These are phyloP conservation scores for Scolecobasidium constrictum DNA, from an alignment of 2,329 filamentous ascomycete genomes.

Conservation along the genomic window DNA sequence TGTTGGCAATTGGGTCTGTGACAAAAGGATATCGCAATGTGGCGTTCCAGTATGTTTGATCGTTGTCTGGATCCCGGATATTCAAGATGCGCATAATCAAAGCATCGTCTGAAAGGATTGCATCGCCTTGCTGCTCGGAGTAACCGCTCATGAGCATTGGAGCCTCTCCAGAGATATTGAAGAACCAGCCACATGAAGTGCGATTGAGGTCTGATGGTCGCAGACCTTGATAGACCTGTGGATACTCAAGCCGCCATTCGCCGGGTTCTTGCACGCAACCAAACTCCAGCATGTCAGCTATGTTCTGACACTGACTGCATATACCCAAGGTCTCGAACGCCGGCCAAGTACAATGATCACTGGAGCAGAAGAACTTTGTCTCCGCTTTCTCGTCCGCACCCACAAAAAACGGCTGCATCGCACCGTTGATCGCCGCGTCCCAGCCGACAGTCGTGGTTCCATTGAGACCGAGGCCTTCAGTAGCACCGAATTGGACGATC, in stretches of 20 bases:
- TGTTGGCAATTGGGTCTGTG: constrained; percentile 6
- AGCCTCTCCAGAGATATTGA: constrained; percentile 9
- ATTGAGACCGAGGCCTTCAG: neutral
- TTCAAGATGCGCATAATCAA: constrained; percentile 1
- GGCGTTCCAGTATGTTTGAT: neutral
- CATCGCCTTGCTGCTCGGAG: neutral
- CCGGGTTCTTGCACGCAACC: neutral
- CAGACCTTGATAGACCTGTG: neutral
- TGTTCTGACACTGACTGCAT: constrained; percentile 9
- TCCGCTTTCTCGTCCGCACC: neutral
- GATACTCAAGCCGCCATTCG: neutral
- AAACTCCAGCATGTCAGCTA: constrained; percentile 4
- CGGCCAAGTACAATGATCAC: constrained; percentile 10
- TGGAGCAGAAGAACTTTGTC: constrained; percentile 6
- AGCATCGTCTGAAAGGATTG: constrained; percentile 1
- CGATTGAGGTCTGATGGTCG: constrained; percentile 11
- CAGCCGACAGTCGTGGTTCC: neutral
- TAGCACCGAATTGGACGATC: neutral
- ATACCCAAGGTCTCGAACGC: constrained; percentile 10
- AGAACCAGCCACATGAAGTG: constrained; percentile 12
- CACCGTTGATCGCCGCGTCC: neutral
- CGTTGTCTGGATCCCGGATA: neutral
- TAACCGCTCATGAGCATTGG: constrained; percentile 10
- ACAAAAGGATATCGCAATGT: constrained; percentile 1
- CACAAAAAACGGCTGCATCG: constrained; percentile 14